Base-by-base conservation (phyloP, 345 rosid genomes). In the Eucalyptus curtisii region DNA sequence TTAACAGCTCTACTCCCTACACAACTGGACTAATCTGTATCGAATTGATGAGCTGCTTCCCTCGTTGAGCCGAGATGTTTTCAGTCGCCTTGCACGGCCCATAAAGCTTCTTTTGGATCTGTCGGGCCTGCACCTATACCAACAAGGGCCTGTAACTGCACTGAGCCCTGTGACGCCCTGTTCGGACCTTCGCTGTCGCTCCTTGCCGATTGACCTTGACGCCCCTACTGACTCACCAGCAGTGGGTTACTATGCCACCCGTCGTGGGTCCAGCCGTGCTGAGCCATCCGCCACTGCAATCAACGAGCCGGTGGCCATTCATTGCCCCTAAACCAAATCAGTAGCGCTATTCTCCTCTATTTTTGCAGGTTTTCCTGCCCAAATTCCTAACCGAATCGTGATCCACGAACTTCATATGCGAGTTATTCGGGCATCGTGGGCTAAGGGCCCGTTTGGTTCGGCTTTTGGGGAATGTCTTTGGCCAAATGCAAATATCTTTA, bases 221-320 rank as follows among this genome's bases (percentile, higher is more conserved):
- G 11, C 27, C 27, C 27, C 5, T 55, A 55, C 61, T 55, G 13
- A 22, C 61, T 55, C 61, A 55, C 61, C 1, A 8, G 3, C 61
- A 4, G 5, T 0, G 61, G 12, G 27, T 27, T 10, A 22, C 27
- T 9, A 13, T 55, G 27, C 0, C 27, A 10, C 61, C 13, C 61
- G 27, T 55, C 61, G 5, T 5, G 3, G 22, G 3, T 55, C 27
- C 11, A 55, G 61, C 27, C 12, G 12, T 55, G 61, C 61, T 55
- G 27, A 22, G 12, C 12, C 61, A 22, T 55, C 30, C 11, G 12
- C 61, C 61, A 55, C 12, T 8, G 27, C 27, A 24, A 55, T 10
- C 61, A 53, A 9, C 27, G 11, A 53, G 27, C 27, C 27, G 59
- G 5, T 22, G 27, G 27, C 59, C 11, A 4, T 53, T 53, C 5